Evolutionary conservation across 805 yeast genomes (phyloP).

Genomic region (Naumovozyma castellii): DNA sequence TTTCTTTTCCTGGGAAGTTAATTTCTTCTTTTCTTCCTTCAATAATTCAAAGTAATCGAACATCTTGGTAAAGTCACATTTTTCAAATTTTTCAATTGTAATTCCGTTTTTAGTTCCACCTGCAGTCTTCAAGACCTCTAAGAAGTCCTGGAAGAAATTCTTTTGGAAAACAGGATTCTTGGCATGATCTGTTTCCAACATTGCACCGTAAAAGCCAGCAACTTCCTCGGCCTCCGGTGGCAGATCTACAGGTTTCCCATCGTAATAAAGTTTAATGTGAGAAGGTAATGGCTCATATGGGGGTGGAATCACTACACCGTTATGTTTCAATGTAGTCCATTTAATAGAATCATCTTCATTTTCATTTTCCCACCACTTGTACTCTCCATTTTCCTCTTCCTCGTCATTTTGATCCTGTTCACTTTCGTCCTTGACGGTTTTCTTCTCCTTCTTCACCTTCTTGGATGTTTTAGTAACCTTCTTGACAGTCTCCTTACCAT

Average conservation of each 20-base stretch:
- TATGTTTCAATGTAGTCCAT: conserved; percentile 82
- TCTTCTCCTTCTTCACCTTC: conserved; percentile 26
- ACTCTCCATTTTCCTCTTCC: conserved; percentile 53
- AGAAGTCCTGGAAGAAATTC: conserved; percentile 78
- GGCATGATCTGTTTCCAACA: conserved; percentile 82
- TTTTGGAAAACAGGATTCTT: conserved; percentile 76
- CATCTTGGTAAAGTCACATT: conserved; percentile 74
- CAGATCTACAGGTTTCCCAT: conserved; percentile 63
- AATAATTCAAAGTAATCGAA: conserved; percentile 57
- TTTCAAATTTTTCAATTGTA: conserved; percentile 45
- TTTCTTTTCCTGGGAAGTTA: conserved; percentile 70
- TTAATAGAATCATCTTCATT: conserved; percentile 66
- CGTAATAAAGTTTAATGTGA: conserved; percentile 64
- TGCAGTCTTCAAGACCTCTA: conserved; percentile 52
- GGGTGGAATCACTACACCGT: conserved; percentile 91
- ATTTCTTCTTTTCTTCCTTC: conserved; percentile 60
- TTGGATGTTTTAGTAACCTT: conserved; percentile 19
- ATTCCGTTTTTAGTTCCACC: conserved; percentile 52
- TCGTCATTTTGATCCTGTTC: conserved; percentile 5
- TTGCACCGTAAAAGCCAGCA: conserved; percentile 88
- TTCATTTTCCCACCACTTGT: conserved; percentile 75
- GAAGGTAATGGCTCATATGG: conserved; percentile 79
- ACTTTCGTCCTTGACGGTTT: conserved; percentile 8
- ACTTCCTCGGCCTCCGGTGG: conserved; percentile 89
- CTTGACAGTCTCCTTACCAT: conserved; percentile 4